A percentile compares a stretch with the other conserved stretches of the same genome.
phyloP scores from a whole-genome alignment of 306 rosid genomes.

The Castanea mollissima region DNA sequence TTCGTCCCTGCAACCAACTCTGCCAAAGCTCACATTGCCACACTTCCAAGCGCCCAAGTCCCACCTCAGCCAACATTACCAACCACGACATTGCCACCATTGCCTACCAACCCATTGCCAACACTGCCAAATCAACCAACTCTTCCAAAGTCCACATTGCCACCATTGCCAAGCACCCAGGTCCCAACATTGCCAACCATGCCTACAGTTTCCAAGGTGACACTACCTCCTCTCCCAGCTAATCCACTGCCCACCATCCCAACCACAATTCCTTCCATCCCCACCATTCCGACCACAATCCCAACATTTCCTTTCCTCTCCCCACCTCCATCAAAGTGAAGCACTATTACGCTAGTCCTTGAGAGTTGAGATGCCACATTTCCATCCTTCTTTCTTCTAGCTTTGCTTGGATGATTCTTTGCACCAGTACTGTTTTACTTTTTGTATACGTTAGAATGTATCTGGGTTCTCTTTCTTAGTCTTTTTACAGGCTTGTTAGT shows the following conservation, averaged over 20 bases:
- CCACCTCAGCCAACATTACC: neutral
- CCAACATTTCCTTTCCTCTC: slow-evolving; percentile 12
- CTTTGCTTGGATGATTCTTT: too few species aligned
- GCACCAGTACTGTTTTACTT: too few species aligned
- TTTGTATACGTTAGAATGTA: too few species aligned
- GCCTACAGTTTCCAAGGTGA: neutral
- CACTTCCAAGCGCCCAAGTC: neutral
- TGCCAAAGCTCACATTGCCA: neutral
- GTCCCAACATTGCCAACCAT: slow-evolving; percentile 6
- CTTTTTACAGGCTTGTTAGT: too few species aligned
- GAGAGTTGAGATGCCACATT: too few species aligned
- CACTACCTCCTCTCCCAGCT: too few species aligned
- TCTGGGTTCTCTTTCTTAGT: too few species aligned
- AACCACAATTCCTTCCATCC: neutral
- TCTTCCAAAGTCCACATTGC: slow-evolving; percentile 20
- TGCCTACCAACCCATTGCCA: slow-evolving; percentile 1
- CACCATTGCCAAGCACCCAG: slow-evolving; percentile 18
- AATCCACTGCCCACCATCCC: neutral
- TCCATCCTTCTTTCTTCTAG: too few species aligned
- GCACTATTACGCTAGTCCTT: too few species aligned
- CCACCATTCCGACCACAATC: neutral
- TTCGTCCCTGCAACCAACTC: neutral
- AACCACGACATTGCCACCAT: slow-evolving; percentile 5
- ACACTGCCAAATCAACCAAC: slow-evolving; percentile 3
- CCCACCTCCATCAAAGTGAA: slow-evolving; percentile 29